Conservation (phyloP, 1,284 basidiomycete species). For the Lignosus rhinocerotis region DNA sequence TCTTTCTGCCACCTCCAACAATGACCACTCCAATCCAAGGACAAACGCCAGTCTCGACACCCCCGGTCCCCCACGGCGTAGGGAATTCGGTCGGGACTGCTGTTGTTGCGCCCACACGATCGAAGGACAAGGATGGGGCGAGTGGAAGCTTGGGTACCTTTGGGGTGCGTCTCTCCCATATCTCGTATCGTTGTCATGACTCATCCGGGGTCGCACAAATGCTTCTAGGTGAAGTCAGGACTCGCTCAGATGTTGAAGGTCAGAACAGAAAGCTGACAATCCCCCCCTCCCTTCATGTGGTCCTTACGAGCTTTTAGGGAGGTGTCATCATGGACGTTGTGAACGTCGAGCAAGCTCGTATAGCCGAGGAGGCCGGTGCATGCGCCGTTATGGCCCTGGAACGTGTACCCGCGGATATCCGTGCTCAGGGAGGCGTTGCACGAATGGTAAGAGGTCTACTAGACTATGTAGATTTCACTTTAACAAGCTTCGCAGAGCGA, state of each 20-base stretch:
- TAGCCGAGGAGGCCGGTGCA: conserved; percentile 97
- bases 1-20: conserved; percentile 9
- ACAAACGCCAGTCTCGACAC: conserved; percentile 31
- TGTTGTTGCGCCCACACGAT: conserved; percentile 58
- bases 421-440: conserved; percentile 87
- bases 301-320: conserved; percentile 45
- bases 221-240: conserved; percentile 82
- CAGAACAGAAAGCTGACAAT: conserved; percentile 20
- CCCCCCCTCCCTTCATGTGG: conserved; percentile 2
- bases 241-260: conserved; percentile 96
- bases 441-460: conserved; percentile 70
- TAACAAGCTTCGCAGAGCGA: conserved; percentile 65
- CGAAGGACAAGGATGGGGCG: conserved; percentile 54
- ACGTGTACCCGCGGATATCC: conserved; percentile 95
- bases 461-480: conserved; percentile 1
- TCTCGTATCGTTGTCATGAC: conserved; percentile 4
- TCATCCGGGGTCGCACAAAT: conserved; percentile 1
- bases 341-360: conserved; percentile 89
- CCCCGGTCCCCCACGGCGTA: conserved; percentile 34
- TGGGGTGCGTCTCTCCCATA: conserved; percentile 48
- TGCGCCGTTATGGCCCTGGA: conserved; percentile 98
- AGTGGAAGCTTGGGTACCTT: conserved; percentile 77
- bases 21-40: conserved; percentile 34
- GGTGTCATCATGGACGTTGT: conserved; percentile 95
- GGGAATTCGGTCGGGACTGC: conserved; percentile 34